Base-by-base conservation (phyloP, 176 grass and related monocot species). In the Zea luxurians region DNA sequence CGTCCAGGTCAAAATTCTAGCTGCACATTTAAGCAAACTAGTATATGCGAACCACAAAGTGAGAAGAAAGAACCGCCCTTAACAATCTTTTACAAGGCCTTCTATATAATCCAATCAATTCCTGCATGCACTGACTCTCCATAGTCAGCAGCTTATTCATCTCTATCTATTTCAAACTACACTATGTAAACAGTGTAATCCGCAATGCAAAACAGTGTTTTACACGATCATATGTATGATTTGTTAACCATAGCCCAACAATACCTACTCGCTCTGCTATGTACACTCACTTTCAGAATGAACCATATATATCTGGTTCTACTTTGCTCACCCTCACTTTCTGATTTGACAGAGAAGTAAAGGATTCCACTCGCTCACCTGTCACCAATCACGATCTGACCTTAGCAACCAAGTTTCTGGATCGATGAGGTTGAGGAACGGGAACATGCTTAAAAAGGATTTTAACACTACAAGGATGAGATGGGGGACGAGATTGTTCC, bases 241-340 rank as follows among this genome's bases (percentile, higher is more conserved):
- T 27, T 27, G 27, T 27, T 27, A 27, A 1, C 27, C 27, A 27
- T 27, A 27, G 27, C 27, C 77, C 77, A 80, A 66, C 34, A 80
- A 42, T 85, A 77, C 52, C 36, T 82, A 85, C 71, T 85, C 41
- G 43, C 82, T 90, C 81, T 67, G 55, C 84, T 87, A 90, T 84
- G 80, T 91, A 91, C 89, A 91, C 62, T 87, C 79, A 42, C 53
- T 80, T 75, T 71, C 63, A 68, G 2, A 74, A 71, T 8, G 38
- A 71, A 61, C 27, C 27, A 27, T 27, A 27, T 27, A 27, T 27
- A 80, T 68, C 80, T 76, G n/a, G 75, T 50, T 73, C 60, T 41
- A 73, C 10, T 64, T 66, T 71, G 71, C n/a, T 77, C 36, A 49
- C 48, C n/a, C 70, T 88, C 48, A 74, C 62, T 68, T 50, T 37